These are phyloP conservation scores for Echites panduratus DNA, from an alignment of 257 asterid species.

Conservation along the genomic window DNA sequence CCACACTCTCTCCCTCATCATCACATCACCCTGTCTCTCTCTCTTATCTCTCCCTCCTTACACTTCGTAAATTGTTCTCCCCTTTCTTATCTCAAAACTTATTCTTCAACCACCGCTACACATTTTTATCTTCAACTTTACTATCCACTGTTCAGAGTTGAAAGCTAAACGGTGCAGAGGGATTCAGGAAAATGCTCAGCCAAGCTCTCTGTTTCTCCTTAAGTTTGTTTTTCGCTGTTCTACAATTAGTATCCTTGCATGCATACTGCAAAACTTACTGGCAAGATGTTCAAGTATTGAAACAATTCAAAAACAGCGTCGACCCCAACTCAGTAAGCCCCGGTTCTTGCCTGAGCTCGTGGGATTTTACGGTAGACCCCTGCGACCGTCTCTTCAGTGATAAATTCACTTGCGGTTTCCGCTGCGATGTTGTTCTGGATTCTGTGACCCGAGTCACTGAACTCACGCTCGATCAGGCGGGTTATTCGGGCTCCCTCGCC, in stretches of 20 bases:
- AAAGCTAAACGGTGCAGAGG: background rate
- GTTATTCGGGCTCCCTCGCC: constrained; percentile 50
- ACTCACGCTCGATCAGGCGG: constrained; percentile 59
- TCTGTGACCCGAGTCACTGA: constrained; percentile 55
- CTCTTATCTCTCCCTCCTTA: background rate
- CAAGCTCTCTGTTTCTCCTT: background rate
- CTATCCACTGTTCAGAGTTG: background rate
- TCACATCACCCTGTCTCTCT: background rate
- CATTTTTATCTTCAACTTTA: background rate
- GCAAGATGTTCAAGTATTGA: constrained; percentile 51
- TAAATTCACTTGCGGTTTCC: constrained; percentile 78
- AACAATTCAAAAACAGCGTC: constrained; percentile 52
- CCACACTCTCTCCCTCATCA: background rate
- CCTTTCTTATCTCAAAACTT: background rate
- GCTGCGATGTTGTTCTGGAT: constrained; percentile 46
- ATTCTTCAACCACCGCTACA: background rate
- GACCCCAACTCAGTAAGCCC: constrained; percentile 36
- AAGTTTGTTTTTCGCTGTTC: constrained; percentile 11
- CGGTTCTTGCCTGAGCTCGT: constrained; percentile 61
- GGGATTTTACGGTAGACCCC: constrained; percentile 75
- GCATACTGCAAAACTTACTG: constrained; percentile 45
- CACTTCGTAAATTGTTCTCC: background rate
- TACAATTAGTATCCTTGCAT: constrained; percentile 21
- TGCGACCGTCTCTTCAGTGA: constrained; percentile 50
- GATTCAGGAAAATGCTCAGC: background rate